Evolutionary conservation across 257 asterid genomes (phyloP).

Genomic region (Haberlea rhodopensis): DNA sequence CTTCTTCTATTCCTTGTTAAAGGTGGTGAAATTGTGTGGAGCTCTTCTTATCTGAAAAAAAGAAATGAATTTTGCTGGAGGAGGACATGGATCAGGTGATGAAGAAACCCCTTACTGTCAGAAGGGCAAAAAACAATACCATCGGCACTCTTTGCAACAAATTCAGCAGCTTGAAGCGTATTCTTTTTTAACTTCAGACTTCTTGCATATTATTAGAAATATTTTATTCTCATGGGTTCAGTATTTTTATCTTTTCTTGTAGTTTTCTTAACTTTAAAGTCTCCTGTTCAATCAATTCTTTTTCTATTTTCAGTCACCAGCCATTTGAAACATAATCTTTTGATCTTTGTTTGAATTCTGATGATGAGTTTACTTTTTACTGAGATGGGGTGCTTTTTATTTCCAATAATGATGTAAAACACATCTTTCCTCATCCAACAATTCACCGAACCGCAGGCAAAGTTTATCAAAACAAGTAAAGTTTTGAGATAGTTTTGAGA

Average conservation of each 20-base stretch:
- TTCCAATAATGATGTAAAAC: not conserved
- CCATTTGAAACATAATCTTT: not conserved
- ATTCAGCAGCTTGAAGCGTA: slow-evolving; percentile 72
- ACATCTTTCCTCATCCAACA: not conserved
- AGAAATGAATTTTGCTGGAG: slow-evolving; percentile 38
- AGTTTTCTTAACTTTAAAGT: slow-evolving; percentile 3
- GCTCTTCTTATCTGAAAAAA: slow-evolving; percentile 15
- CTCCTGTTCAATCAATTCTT: too few species aligned
- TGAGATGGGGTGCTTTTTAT: not conserved
- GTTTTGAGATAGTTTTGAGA: not conserved
- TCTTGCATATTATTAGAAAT: not conserved
- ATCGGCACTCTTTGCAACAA: slow-evolving; percentile 60
- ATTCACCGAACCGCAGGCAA: too few species aligned
- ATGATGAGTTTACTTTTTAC: not conserved
- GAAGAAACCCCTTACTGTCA: slow-evolving; percentile 39
- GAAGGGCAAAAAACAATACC: slow-evolving; percentile 46
- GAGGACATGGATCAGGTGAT: slow-evolving; percentile 44
- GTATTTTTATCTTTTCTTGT: slow-evolving; percentile 13
- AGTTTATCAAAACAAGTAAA: too few species aligned
- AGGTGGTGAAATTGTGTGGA: slow-evolving; percentile 23
- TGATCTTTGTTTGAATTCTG: not conserved
- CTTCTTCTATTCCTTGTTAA: slow-evolving; percentile 20
- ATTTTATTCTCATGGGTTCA: not conserved
- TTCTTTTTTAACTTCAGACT: slow-evolving; percentile 14
- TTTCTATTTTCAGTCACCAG: slow-evolving; percentile 16